Evolutionary conservation across 2,329 filamentous ascomycete genomes (phyloP), one percentile per base, ranked within the genome.

Genomic region (Nemania sp.): DNA sequence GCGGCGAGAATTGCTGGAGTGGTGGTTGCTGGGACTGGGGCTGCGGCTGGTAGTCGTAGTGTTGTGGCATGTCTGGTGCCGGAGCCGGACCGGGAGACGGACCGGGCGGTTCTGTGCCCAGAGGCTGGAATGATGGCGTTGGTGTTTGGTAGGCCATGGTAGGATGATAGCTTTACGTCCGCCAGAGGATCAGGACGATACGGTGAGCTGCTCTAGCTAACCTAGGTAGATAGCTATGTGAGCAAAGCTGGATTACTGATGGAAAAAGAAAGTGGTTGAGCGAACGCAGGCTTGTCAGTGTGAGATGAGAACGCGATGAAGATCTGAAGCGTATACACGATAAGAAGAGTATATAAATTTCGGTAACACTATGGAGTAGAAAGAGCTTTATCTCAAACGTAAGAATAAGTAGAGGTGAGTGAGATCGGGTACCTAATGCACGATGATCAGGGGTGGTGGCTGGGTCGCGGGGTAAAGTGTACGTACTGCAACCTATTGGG

Each of bases 131-230:
- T 24, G 52, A 54, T 7, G 52, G 52, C 15, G 42, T 55, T 14
- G 52, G 52, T 5, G 42, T 17, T 15, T 53, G 45, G 26, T 54
- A 57, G 26, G 54, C 54, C 56, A 52, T 43, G 31, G 4, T 23
- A n/a, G n/a, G n/a, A n/a, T n/a, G n/a, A n/a, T n/a, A n/a, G n/a
- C n/a, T n/a, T n/a, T n/a, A n/a, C n/a, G n/a, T n/a, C n/a, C n/a
- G n/a, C n/a, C n/a, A n/a, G n/a, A n/a, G n/a, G n/a, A n/a, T n/a
- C n/a, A n/a, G n/a, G n/a, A n/a, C n/a, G n/a, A n/a, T n/a, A n/a
- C n/a, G n/a, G n/a, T n/a, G n/a, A n/a, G n/a, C n/a, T n/a, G n/a
- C n/a, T n/a, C n/a, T n/a, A n/a, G n/a, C n/a, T n/a, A n/a, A n/a
- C n/a, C n/a, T n/a, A n/a, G n/a, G n/a, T n/a, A n/a, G 28, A 31